Conservation (phyloP, 495 filamentous ascomycete species). For the Aspergillus funiculosus region DNA sequence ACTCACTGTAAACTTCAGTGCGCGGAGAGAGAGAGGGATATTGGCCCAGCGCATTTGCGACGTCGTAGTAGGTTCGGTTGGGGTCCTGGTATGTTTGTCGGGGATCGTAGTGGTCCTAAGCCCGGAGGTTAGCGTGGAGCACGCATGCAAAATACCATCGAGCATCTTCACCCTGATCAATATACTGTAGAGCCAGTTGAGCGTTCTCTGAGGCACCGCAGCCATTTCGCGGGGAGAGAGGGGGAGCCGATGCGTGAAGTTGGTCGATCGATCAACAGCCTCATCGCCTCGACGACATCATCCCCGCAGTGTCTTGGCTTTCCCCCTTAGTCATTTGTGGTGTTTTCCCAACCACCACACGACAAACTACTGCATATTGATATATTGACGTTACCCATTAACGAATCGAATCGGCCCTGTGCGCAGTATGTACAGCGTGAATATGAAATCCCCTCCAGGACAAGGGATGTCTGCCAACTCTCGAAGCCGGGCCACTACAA, state of each 20-base stretch:
- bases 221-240: conserved; percentile 62
- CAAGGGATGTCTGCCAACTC: too few species aligned
- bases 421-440: too few species aligned
- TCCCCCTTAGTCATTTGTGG: conserved; percentile 1
- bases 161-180: conserved; percentile 60
- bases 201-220: conserved; percentile 76
- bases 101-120: conserved; percentile 84
- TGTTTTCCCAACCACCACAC: neutral
- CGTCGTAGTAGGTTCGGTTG: conserved; percentile 86
- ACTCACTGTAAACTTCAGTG: conserved; percentile 92
- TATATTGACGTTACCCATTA: too few species aligned
- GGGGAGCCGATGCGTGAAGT: conserved; percentile 9
- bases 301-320: conserved; percentile 13
- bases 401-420: too few species aligned
- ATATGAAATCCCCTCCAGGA: too few species aligned
- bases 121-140: conserved; percentile 11
- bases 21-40: conserved; percentile 82
- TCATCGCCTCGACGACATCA: neutral
- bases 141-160: neutral
- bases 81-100: conserved; percentile 88
- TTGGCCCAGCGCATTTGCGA: conserved; percentile 72
- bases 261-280: conserved; percentile 7
- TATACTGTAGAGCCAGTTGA: conserved; percentile 93
- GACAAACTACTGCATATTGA: too few species aligned
- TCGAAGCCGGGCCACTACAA: too few species aligned